Evolutionary conservation across 1,284 basidiomycete genomes (phyloP), one percentile per base, ranked within the genome.

Genomic region (Cryptococcus sp.): DNA sequence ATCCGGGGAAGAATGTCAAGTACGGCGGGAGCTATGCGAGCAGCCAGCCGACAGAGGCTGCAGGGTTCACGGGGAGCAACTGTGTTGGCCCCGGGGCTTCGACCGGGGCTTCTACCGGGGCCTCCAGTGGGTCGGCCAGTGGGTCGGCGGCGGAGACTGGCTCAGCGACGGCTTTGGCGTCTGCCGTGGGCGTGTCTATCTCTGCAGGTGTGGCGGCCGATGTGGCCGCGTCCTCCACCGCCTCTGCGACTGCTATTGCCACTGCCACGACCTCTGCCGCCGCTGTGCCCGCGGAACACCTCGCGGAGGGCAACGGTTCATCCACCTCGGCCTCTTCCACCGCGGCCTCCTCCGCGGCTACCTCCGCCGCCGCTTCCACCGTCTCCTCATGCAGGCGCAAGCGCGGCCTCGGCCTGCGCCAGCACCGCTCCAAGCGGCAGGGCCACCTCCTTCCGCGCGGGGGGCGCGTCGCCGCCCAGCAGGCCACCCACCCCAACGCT

Each of bases 1-100:
- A 73, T 40, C 73, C 71, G 1, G 73, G 73, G 3, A 39, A 57
- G 39, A 66, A 63, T 7, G 63, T 74, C 35, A 43, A 55, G 12
- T 74, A 69, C 53, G 65, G 69, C 18, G 73, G 67, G 11, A 57
- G 49, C n/a, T 66, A 70, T 50, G 62, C 57, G 24, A 39, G 40
- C n/a, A 40, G 52, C 7, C 40, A 50, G 35, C 62, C 62, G n/a
- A 58, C 61, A 11, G 52, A 57, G 15, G 50, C 61, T 12, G 54
- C 56, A n/a, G 63, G 61, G 16, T 62, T 54, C 43, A 59, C 53
- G 16, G 63, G 61, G n/a, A 56, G 28, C 15, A 62, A 62, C 52
- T 65, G 63, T 54, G 63, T 62, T 38, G 63, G 60, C 16, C 62
- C 61, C 20, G 55, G 50, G 45, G 60, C 60, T 12, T 54, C 45